Evolutionary conservation across 2,329 filamentous ascomycete genomes (phyloP).

Genomic region (Diaporthe citrichinensis): DNA sequence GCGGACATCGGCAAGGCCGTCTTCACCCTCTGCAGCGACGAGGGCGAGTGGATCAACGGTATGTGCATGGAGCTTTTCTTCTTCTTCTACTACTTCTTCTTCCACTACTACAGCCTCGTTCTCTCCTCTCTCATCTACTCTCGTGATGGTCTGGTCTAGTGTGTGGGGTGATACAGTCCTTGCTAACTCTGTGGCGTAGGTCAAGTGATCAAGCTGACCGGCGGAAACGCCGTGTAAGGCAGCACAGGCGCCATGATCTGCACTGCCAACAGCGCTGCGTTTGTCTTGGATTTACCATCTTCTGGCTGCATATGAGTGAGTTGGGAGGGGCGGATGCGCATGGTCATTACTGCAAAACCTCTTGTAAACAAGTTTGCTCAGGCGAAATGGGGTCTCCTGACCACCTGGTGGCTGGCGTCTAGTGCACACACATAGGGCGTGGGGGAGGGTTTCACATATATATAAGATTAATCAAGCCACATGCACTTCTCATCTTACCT

Average conservation of each 20-base stretch:
- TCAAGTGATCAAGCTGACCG: conserved; percentile 57
- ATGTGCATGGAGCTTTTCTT: conserved; percentile 45
- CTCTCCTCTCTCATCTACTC: no score
- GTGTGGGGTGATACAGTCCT: conserved; percentile 32
- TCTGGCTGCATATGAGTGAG: conserved; percentile 10
- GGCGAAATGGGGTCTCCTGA: conserved; percentile 1
- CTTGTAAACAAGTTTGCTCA: neutral
- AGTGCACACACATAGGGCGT: conserved; percentile 14
- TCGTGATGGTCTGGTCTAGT: conserved; percentile 6
- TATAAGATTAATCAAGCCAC: conserved; percentile 31
- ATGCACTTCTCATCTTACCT: neutral
- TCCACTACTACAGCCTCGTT: neutral
- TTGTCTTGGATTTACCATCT: conserved; percentile 14
- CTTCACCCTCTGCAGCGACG: conserved; percentile 67
- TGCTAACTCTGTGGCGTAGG: conserved; percentile 46
- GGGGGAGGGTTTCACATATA: conserved; percentile 23
- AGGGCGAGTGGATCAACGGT: conserved; percentile 78
- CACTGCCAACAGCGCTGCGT: conserved; percentile 32
- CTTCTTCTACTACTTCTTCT: neutral
- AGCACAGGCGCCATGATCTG: conserved; percentile 37
- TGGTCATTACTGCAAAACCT: neutral
- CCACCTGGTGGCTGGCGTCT: neutral
- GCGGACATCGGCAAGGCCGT: conserved; percentile 72
- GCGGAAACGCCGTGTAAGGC: conserved; percentile 51
- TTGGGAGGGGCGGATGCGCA: neutral